Evolutionary conservation across 2,329 filamentous ascomycete genomes (phyloP), one percentile per base, ranked within the genome.

Genomic region (Volutella citrinella): DNA sequence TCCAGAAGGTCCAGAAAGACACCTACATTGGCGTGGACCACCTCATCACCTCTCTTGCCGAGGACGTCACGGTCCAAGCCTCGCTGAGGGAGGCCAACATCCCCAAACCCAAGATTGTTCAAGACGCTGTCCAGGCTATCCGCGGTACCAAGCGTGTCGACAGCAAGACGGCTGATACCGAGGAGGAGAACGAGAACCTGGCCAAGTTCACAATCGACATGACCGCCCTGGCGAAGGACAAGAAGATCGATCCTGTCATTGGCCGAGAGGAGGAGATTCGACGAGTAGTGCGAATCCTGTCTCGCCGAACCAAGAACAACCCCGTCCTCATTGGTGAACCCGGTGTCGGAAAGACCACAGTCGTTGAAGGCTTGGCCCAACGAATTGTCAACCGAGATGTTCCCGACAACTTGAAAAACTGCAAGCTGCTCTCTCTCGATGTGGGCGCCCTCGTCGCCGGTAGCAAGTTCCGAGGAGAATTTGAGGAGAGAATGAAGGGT

Each of bases 131-230:
- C 24, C 79, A 88, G 55, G 81, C 88, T 39, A 95, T 98, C 51
- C 84, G 93, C 45, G 93, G 93, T 42, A 97, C 89, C 25, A 88
- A 82, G 68, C 78, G 91, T 45, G 90, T 98, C 25, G 93, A 98
- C 65, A 95, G 88, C 40, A 95, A 95, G 70, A 95, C 87, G 5
- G 93, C 93, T 35, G 93, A 98, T 64, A 82, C 84, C 0, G 93
- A 97, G 64, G 75, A 85, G 55, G 91, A 96, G 55, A 87, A 90
- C 54, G 93, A 98, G 66, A 96, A 95, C 58, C 72, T 98, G 41
- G 87, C 90, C 69, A 98, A 97, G 57, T 98, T 96, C 65, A 97
- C 93, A 36, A 93, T 97, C 55, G 93, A 98, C 65, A 95, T 98
- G 89, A 98, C 93, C 10, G 76, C 87, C 30, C 83, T 96, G 82